Evolutionary conservation across 176 grass and related monocot genomes (phyloP).

Genomic region (Aegilops speltoides): DNA sequence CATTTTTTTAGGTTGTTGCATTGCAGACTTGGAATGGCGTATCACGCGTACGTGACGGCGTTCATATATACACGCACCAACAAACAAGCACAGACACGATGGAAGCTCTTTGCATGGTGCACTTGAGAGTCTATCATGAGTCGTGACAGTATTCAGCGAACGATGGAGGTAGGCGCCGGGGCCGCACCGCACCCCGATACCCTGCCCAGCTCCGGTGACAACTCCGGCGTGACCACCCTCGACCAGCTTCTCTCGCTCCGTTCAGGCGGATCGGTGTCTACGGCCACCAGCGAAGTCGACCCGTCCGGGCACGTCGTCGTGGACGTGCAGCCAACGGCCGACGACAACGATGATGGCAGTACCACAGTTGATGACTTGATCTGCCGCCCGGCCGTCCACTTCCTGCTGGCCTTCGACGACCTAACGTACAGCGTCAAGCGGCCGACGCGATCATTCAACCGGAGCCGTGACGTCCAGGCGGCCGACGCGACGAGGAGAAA

Average conservation of each 20-base stretch:
- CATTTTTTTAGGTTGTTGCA: neutral
- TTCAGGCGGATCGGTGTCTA: neutral
- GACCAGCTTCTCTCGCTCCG: neutral
- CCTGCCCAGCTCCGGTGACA: neutral
- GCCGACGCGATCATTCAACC: neutral
- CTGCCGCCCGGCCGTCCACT: conserved; percentile 20
- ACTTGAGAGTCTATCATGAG: neutral
- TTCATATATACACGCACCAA: neutral
- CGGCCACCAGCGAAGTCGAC: neutral
- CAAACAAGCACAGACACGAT: neutral
- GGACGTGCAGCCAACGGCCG: neutral
- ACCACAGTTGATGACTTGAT: neutral
- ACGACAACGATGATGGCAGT: neutral
- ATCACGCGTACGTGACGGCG: too few relatives aligned
- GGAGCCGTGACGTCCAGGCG: neutral
- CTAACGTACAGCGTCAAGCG: conserved; percentile 58
- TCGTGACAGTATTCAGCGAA: neutral
- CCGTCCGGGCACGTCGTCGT: conserved; percentile 33
- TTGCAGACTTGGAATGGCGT: too few relatives aligned
- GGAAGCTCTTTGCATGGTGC: neutral
- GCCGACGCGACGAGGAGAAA: neutral
- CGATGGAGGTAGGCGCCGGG: conserved; percentile 15
- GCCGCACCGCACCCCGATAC: conserved; percentile 1
- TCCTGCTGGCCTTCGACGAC: conserved; percentile 59
- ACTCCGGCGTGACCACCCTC: neutral